These are phyloP conservation scores for Ascochyta fabae DNA, from an alignment of 2,329 filamentous ascomycete species.

Conservation along the genomic window DNA sequence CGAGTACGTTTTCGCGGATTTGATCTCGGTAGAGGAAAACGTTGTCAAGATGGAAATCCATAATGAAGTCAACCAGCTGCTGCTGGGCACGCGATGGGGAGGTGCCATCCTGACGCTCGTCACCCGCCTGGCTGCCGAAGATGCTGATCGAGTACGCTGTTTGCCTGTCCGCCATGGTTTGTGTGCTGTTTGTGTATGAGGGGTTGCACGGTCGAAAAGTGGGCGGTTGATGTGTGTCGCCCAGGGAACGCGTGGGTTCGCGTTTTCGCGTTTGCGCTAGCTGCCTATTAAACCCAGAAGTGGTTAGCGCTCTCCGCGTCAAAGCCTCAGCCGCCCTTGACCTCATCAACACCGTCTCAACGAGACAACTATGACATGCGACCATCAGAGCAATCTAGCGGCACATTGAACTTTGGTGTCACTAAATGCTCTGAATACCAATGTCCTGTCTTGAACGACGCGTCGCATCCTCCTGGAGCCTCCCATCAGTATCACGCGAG, in stretches of 20 bases:
- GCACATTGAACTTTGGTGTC: not conserved
- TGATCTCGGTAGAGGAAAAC: conserved; percentile 97
- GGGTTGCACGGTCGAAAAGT: conserved; percentile 18
- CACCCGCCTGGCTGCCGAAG: conserved; percentile 59
- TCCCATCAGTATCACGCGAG: too few species aligned
- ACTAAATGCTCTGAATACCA: too few species aligned
- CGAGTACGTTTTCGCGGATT: conserved; percentile 88
- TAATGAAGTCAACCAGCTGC: conserved; percentile 86
- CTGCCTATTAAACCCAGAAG: conserved; percentile 11
- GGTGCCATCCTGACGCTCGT: conserved; percentile 40
- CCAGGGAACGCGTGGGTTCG: conserved; percentile 25
- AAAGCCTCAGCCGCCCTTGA: not conserved
- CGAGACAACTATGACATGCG: not conserved
- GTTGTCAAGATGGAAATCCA: conserved; percentile 93
- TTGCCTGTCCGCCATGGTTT: conserved; percentile 68
- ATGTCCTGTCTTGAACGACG: not conserved
- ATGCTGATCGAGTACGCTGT: conserved; percentile 86
- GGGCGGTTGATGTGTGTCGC: conserved; percentile 29
- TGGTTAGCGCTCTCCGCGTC: conserved; percentile 6
- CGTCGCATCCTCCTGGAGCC: not conserved
- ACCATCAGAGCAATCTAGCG: not conserved
- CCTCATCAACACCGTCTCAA: not conserved
- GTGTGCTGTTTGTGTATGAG: conserved; percentile 19
- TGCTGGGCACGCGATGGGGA: conserved; percentile 64
- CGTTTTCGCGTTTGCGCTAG: conserved; percentile 20